Percentiles rank a stretch among this genome's conserved stretches.
phyloP scores from a whole-genome alignment of 345 rosid species.

The Alliaria petiolata region DNA sequence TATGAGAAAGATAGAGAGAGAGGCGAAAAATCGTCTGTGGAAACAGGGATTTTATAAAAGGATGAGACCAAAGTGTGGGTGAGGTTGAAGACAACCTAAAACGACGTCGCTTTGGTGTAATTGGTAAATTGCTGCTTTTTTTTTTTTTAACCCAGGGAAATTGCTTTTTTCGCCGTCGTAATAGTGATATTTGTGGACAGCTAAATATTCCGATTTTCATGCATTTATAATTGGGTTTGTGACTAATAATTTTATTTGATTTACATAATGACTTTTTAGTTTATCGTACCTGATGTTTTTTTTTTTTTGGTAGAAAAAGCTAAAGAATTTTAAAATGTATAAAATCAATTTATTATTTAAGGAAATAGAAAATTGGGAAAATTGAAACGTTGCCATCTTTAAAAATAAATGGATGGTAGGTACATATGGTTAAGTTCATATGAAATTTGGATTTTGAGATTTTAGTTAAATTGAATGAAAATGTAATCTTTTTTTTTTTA shows the following conservation, averaged over 20 bases:
- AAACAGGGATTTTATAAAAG: conserved; percentile 24
- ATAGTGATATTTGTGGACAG: conserved; percentile 36
- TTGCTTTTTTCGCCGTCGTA: conserved; percentile 26
- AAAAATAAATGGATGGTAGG: background rate
- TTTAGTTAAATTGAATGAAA: background rate
- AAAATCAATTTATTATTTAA: too few relatives aligned
- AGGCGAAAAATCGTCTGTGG: conserved; percentile 35
- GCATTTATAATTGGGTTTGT: background rate
- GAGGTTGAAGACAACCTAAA: conserved; percentile 29
- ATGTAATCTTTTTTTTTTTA: too few relatives aligned
- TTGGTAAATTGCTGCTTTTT: conserved; percentile 1
- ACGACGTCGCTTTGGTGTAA: conserved; percentile 27
- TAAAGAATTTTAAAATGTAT: background rate
- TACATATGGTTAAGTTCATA: background rate
- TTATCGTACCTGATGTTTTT: background rate
- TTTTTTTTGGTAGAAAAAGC: too few relatives aligned
- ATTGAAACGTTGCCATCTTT: background rate
- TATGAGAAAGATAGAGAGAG: background rate
- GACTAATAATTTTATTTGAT: background rate
- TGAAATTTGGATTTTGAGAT: background rate
- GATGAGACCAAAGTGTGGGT: conserved; percentile 22
- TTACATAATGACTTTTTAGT: too few relatives aligned
- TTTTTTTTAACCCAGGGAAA: too few relatives aligned
- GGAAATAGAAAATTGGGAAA: background rate
- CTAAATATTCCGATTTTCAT: conserved; percentile 17